A percentile compares a stretch with the other conserved stretches of the same genome.
These are phyloP conservation scores for Zelonia costaricensis DNA, from an alignment of 208 protist species.

Conservation along the genomic window DNA sequence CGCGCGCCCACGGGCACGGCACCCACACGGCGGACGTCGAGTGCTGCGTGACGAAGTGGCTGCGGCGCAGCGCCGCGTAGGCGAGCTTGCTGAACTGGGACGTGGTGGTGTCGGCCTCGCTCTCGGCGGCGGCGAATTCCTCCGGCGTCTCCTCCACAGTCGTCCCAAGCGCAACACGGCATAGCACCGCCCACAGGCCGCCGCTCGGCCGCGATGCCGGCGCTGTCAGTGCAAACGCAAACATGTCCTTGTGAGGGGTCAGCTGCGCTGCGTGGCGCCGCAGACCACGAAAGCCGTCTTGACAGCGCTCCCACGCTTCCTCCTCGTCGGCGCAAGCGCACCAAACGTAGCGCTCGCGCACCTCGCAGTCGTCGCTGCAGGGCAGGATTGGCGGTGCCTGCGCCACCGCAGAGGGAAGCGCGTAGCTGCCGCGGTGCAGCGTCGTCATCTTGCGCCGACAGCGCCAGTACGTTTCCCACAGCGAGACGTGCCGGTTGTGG, in stretches of 20 bases:
- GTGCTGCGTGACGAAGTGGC: slow-evolving; percentile 8
- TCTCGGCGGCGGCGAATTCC: slow-evolving; percentile 7
- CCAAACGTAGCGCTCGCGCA: slow-evolving; percentile 69
- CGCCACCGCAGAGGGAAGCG: slow-evolving; percentile 32
- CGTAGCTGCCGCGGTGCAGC: slow-evolving; percentile 34
- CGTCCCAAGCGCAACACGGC: slow-evolving; percentile 57
- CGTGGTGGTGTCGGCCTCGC: slow-evolving; percentile 8
- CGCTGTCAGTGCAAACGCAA: not conserved
- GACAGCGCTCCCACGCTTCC: slow-evolving; percentile 51
- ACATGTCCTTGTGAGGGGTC: slow-evolving; percentile 7
- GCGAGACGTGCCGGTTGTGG: slow-evolving; percentile 56
- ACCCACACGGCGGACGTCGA: slow-evolving; percentile 12
- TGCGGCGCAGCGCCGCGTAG: slow-evolving; percentile 26
- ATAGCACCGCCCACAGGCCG: slow-evolving; percentile 46
- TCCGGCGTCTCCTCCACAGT: slow-evolving; percentile 38
- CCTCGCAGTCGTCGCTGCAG: slow-evolving; percentile 69
- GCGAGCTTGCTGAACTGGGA: slow-evolving; percentile 19
- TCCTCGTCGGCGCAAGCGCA: slow-evolving; percentile 49
- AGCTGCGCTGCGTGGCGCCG: slow-evolving; percentile 1
- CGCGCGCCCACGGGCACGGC: slow-evolving; percentile 34
- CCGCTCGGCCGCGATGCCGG: not conserved
- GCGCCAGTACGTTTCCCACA: slow-evolving; percentile 72
- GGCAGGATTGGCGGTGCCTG: slow-evolving; percentile 26
- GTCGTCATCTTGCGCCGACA: slow-evolving; percentile 46
- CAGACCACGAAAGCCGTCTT: slow-evolving; percentile 42